A percentile compares a stretch with the other conserved stretches of the same genome.
These are phyloP conservation scores for Scedosporium apiospermum DNA, from an alignment of 2,329 filamentous ascomycete species.

Conservation along the genomic window DNA sequence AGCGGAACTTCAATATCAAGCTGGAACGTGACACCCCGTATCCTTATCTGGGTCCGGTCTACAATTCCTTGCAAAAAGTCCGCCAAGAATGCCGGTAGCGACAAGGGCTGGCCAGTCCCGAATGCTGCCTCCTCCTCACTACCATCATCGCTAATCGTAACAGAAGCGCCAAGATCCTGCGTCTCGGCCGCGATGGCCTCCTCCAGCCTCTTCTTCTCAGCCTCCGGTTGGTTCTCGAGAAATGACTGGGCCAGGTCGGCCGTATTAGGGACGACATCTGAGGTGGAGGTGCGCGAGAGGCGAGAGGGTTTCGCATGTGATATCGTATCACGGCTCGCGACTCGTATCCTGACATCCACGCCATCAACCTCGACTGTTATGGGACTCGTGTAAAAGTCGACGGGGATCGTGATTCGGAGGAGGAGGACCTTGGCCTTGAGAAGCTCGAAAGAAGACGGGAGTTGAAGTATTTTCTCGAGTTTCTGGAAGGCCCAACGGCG, in stretches of 20 bases:
- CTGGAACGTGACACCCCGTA: constrained; percentile 56
- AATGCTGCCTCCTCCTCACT: constrained; percentile 50
- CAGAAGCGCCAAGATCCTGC: constrained; percentile 52
- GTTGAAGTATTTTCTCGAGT: constrained; percentile 62
- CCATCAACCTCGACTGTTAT: constrained; percentile 77
- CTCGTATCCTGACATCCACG: constrained; percentile 59
- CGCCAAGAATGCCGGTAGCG: constrained; percentile 60
- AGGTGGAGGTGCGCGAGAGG: constrained; percentile 12
- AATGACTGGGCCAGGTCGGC: constrained; percentile 71
- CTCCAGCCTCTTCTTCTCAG: constrained; percentile 59
- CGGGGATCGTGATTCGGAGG: constrained; percentile 73
- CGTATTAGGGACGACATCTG: constrained; percentile 50
- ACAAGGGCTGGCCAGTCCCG: constrained; percentile 63
- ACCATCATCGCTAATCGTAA: constrained; percentile 49
- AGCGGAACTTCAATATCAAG: constrained; percentile 51
- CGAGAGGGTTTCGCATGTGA: constrained; percentile 12
- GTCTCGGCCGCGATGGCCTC: constrained; percentile 56
- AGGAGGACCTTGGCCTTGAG: constrained; percentile 65
- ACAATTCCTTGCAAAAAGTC: constrained; percentile 65
- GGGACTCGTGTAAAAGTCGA: constrained; percentile 78
- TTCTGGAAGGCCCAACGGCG: constrained; percentile 43
- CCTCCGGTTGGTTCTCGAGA: constrained; percentile 57
- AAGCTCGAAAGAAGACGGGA: constrained; percentile 64
- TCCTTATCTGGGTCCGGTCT: constrained; percentile 58
- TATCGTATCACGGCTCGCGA: constrained; percentile 19